Base-by-base conservation (phyloP, 192 early-diverging fungal species). In the Pilaira anomala region DNA sequence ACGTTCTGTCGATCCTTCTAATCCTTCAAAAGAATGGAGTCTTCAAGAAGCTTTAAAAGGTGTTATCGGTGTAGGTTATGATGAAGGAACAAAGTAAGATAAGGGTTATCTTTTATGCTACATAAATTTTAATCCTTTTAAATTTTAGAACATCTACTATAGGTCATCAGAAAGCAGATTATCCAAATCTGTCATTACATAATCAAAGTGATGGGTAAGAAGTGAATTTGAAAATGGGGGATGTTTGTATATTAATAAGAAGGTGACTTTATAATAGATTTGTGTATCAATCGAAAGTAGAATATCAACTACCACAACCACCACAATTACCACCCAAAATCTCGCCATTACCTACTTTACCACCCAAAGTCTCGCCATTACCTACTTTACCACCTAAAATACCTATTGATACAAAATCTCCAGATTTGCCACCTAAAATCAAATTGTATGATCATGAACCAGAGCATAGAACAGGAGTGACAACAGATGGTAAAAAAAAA, bases 171-270 rank as follows among this genome's bases (percentile, higher is more conserved):
- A 13, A 25, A 36, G 16, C 28, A 16, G 26, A 68, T 9, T 62
- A 71, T 55, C 72, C 66, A 3, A 42, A 18, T 13, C 18, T 60
- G 1, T 36, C 44, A 29, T 14, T 48, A 18, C 50, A 45, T 18
- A 75, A 70, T 42, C 13, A 61, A 62, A 72, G 74, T 42, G 73
- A 76, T 41, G 68, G 67, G 66, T 74, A 68, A 48, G 42, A 4
- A 70, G 19, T 1, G 25, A 48, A 49, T 50, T 0, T 39, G 29
- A 29, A 22, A 29, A 24, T 48, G 13, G 12, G 3, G 29, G 30
- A 28, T 29, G 36, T 21, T 63, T 22, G 11, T 18, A 41, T n/a
- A 0, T 44, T 59, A 22, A 59, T 12, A 42, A 59, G 21, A 11
- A 22, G 6, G 18, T 3, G n/a, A 14, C 2, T n/a, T n/a, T n/a